A percentile compares a stretch with the other conserved stretches of the same genome.
Evolutionary conservation across 306 rosid species (phyloP).

Genomic region (Glycine tomentella): DNA sequence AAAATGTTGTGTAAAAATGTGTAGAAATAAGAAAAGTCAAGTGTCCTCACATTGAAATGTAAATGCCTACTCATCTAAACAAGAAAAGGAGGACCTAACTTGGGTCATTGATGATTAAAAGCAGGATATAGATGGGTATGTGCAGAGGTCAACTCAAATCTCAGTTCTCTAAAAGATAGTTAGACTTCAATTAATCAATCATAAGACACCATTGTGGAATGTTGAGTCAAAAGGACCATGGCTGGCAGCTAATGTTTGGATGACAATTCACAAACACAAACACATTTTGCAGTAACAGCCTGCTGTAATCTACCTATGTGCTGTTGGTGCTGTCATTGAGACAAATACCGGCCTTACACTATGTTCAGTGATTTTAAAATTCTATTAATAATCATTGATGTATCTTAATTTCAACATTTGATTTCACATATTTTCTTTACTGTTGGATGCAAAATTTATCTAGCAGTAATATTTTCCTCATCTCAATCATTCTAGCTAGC

Average conservation of each 20-base stretch:
- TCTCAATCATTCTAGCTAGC: constrained; percentile 9
- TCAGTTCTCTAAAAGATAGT: constrained; percentile 28
- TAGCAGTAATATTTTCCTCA: constrained; percentile 5
- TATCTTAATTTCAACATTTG: constrained; percentile 8
- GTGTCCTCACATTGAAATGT: neutral
- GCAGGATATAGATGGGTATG: neutral
- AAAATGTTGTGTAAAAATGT: too few species aligned
- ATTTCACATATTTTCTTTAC: neutral
- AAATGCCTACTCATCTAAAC: constrained; percentile 27
- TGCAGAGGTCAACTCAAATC: constrained; percentile 46
- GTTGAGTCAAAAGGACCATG: constrained; percentile 48
- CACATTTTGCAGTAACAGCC: constrained; percentile 32
- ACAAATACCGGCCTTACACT: neutral
- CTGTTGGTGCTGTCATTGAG: constrained; percentile 19
- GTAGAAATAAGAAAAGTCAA: neutral
- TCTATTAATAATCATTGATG: neutral
- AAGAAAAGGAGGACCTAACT: constrained; percentile 22
- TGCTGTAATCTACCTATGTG: constrained; percentile 35
- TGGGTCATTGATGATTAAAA: constrained; percentile 29
- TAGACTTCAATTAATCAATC: constrained; percentile 49
- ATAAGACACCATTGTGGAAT: constrained; percentile 49
- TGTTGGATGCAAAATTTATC: neutral
- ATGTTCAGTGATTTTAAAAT: neutral
- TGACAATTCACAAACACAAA: constrained; percentile 4
- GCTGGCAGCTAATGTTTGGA: constrained; percentile 35